Evolutionary conservation across 192 early-diverging fungal species (phyloP).

Genomic region (Pilaira anomala): DNA sequence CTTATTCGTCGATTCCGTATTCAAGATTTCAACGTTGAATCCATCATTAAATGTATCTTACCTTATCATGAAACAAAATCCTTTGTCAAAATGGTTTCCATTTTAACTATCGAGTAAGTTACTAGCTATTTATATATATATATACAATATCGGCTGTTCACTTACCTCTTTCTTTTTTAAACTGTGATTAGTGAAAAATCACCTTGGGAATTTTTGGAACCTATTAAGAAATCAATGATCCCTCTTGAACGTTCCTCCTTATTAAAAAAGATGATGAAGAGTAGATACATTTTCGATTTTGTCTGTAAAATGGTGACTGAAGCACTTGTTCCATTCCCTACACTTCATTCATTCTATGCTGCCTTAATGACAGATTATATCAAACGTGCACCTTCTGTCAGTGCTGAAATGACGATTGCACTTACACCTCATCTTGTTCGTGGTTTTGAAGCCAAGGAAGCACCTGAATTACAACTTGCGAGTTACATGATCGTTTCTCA

Average conservation of each 20-base stretch:
- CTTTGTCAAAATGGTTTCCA: constrained; percentile 79
- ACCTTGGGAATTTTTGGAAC: constrained; percentile 57
- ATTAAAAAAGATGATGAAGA: constrained; percentile 64
- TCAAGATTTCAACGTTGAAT: constrained; percentile 83
- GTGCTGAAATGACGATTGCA: constrained; percentile 46
- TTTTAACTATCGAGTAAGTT: constrained; percentile 65
- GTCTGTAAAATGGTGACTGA: constrained; percentile 62
- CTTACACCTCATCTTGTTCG: constrained; percentile 60
- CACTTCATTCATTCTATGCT: constrained; percentile 65
- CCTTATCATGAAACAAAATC: constrained; percentile 93
- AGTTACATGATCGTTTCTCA: constrained; percentile 70
- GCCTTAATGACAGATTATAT: constrained; percentile 60
- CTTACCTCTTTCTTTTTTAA: background rate
- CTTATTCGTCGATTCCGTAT: constrained; percentile 83
- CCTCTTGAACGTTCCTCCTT: constrained; percentile 70
- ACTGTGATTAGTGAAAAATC: constrained; percentile 39
- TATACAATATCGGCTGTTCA: background rate
- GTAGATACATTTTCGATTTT: constrained; percentile 72
- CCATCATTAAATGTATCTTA: constrained; percentile 70
- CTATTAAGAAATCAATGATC: constrained; percentile 50
- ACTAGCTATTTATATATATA: background rate
- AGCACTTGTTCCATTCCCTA: constrained; percentile 43
- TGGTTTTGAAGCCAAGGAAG: constrained; percentile 39
- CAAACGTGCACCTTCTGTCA: constrained; percentile 13
- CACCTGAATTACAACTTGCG: constrained; percentile 49